Percentiles rank a stretch among this genome's conserved stretches.
Evolutionary conservation across 306 rosid genomes (phyloP).

Genomic region (Sesbania bispinosa): DNA sequence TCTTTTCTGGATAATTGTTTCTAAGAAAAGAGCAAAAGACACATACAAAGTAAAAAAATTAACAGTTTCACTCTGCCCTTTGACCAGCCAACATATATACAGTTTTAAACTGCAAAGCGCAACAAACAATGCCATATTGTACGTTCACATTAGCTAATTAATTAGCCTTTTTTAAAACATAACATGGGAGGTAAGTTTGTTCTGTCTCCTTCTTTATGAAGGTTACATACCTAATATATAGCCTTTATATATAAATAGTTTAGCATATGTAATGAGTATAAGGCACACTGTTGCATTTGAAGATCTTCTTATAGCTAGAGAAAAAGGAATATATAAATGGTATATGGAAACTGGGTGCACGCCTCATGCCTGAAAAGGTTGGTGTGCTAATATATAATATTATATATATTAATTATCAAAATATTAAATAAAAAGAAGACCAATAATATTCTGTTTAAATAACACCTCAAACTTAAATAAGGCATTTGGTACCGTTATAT

Average conservation of each 20-base stretch:
- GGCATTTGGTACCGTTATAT: background rate
- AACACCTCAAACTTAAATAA: constrained; percentile 8
- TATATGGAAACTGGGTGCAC: constrained; percentile 28
- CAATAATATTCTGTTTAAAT: constrained; percentile 25
- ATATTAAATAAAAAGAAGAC: constrained; percentile 1
- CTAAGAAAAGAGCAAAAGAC: background rate
- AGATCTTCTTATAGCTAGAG: constrained; percentile 9
- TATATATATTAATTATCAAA: background rate
- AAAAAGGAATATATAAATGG: background rate
- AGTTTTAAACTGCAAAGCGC: background rate
- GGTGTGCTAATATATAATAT: background rate
- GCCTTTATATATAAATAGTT: constrained; percentile 1
- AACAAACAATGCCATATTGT: background rate
- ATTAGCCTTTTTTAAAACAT: background rate
- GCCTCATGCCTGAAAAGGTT: constrained; percentile 35
- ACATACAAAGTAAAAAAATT: constrained; percentile 34
- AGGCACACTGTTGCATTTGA: background rate
- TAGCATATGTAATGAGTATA: background rate
- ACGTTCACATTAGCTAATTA: constrained; percentile 12
- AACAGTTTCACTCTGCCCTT: constrained; percentile 28
- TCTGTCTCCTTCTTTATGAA: background rate
- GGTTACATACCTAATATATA: background rate
- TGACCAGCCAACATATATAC: too few relatives aligned
- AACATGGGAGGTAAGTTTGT: background rate
- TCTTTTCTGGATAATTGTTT: background rate